These are phyloP conservation scores for Mortierella sp. DNA, from an alignment of 371 early-diverging fungal genomes.

Conservation along the genomic window DNA sequence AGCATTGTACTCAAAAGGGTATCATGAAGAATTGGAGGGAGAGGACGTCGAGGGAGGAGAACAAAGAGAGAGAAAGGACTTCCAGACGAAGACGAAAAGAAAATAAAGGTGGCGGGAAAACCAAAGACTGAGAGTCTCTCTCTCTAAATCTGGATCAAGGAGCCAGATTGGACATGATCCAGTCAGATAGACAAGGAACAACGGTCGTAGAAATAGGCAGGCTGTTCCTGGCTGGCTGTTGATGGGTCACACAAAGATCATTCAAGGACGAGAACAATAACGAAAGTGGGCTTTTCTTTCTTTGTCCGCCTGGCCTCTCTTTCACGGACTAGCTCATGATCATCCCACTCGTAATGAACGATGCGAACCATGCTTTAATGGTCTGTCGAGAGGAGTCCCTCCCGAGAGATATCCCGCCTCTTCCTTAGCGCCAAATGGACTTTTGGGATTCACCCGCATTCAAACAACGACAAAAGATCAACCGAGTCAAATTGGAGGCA, in stretches of 20 bases:
- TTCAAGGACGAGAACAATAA: not conserved
- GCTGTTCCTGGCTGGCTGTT: not conserved
- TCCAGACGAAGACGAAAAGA: not conserved
- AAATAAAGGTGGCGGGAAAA: not conserved
- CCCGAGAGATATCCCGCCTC: not conserved
- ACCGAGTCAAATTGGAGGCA: not conserved
- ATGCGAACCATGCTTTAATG: not conserved
- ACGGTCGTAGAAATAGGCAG: not conserved
- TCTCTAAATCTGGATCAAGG: not conserved
- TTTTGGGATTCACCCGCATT: slow-evolving; percentile 6
- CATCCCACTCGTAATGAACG: not conserved
- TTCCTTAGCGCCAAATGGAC: not conserved
- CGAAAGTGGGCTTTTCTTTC: not conserved
- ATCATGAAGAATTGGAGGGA: not conserved
- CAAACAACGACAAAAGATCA: not conserved
- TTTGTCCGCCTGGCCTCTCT: not conserved
- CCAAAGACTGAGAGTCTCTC: not conserved
- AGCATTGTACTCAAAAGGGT: not conserved
- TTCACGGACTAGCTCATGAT: not conserved
- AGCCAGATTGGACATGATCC: not conserved
- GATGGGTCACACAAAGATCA: not conserved
- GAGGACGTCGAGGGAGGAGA: not conserved
- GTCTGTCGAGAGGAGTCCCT: no score
- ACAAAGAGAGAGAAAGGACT: not conserved
- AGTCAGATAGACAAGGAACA: not conserved